phyloP scores from a whole-genome alignment of 768 basidiomycete species.

The Boletus insuetus region DNA sequence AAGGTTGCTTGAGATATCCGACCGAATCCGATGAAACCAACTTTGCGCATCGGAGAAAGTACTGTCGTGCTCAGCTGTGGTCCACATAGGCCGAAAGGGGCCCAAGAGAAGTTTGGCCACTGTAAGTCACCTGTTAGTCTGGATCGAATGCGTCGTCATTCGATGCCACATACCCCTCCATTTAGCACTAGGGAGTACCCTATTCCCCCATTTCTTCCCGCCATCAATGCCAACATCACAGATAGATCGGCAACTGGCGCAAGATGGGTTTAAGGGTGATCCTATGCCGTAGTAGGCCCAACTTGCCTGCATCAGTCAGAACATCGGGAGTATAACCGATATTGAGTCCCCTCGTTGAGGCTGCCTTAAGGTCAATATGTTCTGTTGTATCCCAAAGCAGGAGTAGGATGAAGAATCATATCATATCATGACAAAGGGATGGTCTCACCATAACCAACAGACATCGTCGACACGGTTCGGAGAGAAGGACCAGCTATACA shows the following conservation, averaged over 20 bases:
- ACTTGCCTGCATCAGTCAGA: slow-evolving; percentile 81
- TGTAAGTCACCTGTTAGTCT: slow-evolving; percentile 26
- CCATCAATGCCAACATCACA: slow-evolving; percentile 93
- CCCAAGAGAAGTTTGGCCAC: slow-evolving; percentile 82
- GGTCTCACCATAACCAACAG: slow-evolving; percentile 76
- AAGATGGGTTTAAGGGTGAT: neutral
- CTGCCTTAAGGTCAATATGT: slow-evolving; percentile 66
- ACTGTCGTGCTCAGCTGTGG: slow-evolving; percentile 65
- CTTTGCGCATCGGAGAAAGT: slow-evolving; percentile 55
- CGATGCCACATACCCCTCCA: slow-evolving; percentile 51
- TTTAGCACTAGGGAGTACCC: slow-evolving; percentile 62
- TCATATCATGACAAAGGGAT: neutral
- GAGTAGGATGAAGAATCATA: neutral
- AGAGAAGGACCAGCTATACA: slow-evolving; percentile 66
- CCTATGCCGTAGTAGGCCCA: neutral
- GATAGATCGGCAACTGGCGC: slow-evolving; percentile 80
- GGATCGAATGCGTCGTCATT: neutral
- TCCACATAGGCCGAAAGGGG: slow-evolving; percentile 83
- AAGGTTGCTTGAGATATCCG: slow-evolving; percentile 88
- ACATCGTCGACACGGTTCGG: slow-evolving; percentile 89
- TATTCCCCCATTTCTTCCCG: slow-evolving; percentile 73
- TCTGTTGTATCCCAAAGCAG: slow-evolving; percentile 49
- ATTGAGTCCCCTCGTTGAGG: slow-evolving; percentile 59
- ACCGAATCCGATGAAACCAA: slow-evolving; percentile 93
- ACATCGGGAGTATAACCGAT: slow-evolving; percentile 94